These are phyloP conservation scores for Diaporthe eres DNA, from an alignment of 2,329 filamentous ascomycete species.

Conservation along the genomic window DNA sequence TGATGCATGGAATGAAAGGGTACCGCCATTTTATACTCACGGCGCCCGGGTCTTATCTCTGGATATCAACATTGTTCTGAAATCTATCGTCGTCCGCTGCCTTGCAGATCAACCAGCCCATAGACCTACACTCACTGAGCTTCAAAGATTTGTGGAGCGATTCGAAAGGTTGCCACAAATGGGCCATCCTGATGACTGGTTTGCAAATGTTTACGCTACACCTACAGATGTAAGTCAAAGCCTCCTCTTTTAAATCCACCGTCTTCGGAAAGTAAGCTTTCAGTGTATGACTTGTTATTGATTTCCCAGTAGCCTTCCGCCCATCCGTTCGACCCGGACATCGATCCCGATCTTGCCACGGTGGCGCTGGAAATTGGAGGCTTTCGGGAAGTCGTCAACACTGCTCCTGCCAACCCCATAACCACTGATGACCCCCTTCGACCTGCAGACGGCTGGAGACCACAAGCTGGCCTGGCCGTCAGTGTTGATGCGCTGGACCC, in stretches of 20 bases:
- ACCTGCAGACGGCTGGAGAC: neutral
- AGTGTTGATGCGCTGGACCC: neutral
- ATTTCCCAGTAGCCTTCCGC: neutral
- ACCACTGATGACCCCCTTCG: neutral
- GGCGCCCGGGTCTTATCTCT: neutral
- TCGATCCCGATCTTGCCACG: neutral
- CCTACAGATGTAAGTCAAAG: neutral
- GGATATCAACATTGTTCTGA: neutral
- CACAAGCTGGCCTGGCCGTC: neutral
- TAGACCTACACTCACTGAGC: conserved; percentile 21
- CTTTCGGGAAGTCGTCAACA: neutral
- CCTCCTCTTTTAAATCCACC: no score
- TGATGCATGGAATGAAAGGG: neutral
- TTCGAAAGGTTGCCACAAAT: conserved; percentile 12
- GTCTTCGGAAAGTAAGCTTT: neutral
- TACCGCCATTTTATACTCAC: conserved; percentile 17
- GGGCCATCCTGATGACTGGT: conserved; percentile 2
- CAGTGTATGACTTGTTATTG: neutral
- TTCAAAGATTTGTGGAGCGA: neutral
- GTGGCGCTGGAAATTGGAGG: neutral
- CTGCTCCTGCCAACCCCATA: neutral
- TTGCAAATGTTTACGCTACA: neutral
- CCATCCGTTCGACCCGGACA: neutral
- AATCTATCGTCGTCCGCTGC: conserved; percentile 17
- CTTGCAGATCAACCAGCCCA: conserved; percentile 23